These are phyloP conservation scores for Solanum commersonii DNA, from an alignment of 257 asterid genomes.

Conservation along the genomic window DNA sequence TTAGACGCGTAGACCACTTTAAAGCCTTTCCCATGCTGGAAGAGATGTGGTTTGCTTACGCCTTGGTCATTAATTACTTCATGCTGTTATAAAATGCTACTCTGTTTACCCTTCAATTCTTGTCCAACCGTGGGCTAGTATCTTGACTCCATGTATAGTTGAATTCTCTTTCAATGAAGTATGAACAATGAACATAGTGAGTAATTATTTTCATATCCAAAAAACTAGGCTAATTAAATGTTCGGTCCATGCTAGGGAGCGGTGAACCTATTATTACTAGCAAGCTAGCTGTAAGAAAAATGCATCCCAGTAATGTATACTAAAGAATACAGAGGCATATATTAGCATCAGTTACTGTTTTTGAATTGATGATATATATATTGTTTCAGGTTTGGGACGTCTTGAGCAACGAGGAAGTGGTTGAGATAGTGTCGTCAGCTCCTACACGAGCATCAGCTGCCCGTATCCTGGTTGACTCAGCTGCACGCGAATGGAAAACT, in stretches of 20 bases:
- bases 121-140: not conserved
- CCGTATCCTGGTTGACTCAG: slow-evolving; percentile 64
- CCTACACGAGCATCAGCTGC: slow-evolving; percentile 81
- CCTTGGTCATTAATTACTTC: not conserved
- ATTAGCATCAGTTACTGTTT: not conserved
- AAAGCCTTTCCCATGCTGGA: not conserved
- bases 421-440: slow-evolving; percentile 64
- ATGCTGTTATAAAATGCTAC: not conserved
- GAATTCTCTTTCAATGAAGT: not conserved
- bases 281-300: not conserved
- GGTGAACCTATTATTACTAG: not conserved
- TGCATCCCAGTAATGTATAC: not conserved
- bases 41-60: not conserved
- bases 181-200: not conserved
- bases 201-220: not conserved
- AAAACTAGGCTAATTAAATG: not conserved
- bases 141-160: not conserved
- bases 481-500: slow-evolving; percentile 88
- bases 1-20: not conserved
- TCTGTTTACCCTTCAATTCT: not conserved
- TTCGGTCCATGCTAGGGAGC: not conserved
- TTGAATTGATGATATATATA: not conserved
- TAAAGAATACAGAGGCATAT: not conserved
- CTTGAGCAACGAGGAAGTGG: slow-evolving; percentile 89
- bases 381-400: slow-evolving; percentile 68